Evolutionary conservation across 768 basidiomycete genomes (phyloP), one percentile per base, ranked within the genome.

Genomic region (Russula compacta): DNA sequence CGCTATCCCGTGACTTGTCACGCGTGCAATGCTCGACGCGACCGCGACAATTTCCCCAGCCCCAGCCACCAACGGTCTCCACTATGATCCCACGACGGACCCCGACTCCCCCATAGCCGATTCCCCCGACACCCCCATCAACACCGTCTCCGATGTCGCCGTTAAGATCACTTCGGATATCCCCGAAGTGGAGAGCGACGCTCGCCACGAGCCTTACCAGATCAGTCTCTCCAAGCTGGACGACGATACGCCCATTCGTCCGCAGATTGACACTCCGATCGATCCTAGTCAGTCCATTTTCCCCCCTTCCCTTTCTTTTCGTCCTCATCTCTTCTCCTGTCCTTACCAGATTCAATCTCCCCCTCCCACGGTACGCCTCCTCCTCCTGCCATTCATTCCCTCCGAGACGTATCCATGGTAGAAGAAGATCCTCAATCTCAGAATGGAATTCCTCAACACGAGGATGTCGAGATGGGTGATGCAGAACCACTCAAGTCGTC

Each of bases 1-100:
- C 66, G 67, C 68, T 68, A 70, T 63, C 70, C 78, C 69, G 84
- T 86, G 84, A 87, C 86, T 12, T 68, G 85, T 87, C 84, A 87
- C 86, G 79, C 80, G 77, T 76, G 78, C 77, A 77, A 86, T 86
- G 85, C 79, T 79, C 78, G 75, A 78, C 80, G 80, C 79, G 79
- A 69, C 66, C 63, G 60, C 67, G 65, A 64, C 67, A 42, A 63
- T 53, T 51, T 60, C 56, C 49, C 67, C 50, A 1, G 38, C 48
- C 15, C 51, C 58, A 12, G 24, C 58, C 60, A 43, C 65, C 29
- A 65, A 69, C 55, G 62, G 63, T n/a, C 46, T 63, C 39, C 65
- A 58, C 61, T 65, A 43, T 24, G 59, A 60, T 57, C 60, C 38
- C 44, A 56, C 52, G 12, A 48, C 54, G 36, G 58, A 56, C 54